Evolutionary conservation across 139 green algal species (phyloP), one percentile per base, ranked within the genome.

Genomic region (Pycnococcus provasolii): DNA sequence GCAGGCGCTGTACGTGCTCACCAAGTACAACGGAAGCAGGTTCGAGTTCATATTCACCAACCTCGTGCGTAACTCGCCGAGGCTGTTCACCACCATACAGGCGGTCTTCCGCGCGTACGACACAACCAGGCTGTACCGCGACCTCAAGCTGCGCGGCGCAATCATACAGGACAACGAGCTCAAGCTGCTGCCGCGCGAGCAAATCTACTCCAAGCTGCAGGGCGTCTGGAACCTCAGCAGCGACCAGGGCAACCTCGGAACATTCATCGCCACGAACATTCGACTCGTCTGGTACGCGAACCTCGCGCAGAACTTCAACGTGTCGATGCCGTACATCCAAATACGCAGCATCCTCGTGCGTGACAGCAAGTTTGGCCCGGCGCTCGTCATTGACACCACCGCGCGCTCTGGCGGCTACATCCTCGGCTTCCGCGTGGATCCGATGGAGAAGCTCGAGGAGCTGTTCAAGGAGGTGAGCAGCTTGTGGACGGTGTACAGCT

Each of bases 31-130:
- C 58, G 71, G 52, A 71, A 84, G 68, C 77, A 71, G 58, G 46
- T 89, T 85, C 64, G 81, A 89, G 72, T 89, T 89, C 70, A 81
- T 89, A 48, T 89, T 89, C 59, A 76, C 70, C 6, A 62, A 75
- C 62, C 58, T 65, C 47, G 51, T 62, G 1, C 44, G 37, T 13
- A 62, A 74, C 55, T 64, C 58, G 13, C 57, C 64, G 3, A 62
- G 61, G 4, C n/a, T 74, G 13, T 70, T 71, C 60, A 73, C 72
- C 8, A 77, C 60, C 50, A 62, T 85, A 7, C 70, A 81, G 73
- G 73, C 62, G n/a, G 75, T 86, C 42, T 82, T 80, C 57, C 68
- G 71, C 41, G 83, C 83, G 11, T 90, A 88, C 62, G 81, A 90
- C 45, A 79, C 66, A 45, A 85, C 66, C 54, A 73, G 77, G 45